A percentile compares a stretch with the other conserved stretches of the same genome.
Conservation (phyloP, 768 basidiomycete genomes). For the Macrolepiota albuminosa region DNA sequence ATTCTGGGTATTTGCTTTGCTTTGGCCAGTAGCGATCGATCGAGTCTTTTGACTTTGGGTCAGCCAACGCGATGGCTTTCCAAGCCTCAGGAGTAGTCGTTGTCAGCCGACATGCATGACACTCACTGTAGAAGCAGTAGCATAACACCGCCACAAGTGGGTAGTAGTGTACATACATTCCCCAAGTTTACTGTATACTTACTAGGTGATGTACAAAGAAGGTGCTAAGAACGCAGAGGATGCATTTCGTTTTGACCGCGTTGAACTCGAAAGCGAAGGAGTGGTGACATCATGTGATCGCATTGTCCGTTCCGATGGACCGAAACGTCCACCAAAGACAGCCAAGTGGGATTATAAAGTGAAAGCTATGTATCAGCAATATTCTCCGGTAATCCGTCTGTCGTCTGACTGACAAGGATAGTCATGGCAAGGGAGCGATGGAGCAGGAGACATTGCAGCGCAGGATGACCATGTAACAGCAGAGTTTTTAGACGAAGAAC, state of each 20-base stretch:
- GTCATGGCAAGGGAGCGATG: neutral
- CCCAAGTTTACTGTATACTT: neutral
- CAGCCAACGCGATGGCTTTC: slow-evolving; percentile 6
- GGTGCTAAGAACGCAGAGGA: neutral
- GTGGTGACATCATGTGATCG: slow-evolving; percentile 12
- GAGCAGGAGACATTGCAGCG: neutral
- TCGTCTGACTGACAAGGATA: neutral
- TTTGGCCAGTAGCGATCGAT: slow-evolving; percentile 19
- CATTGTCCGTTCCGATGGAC: neutral
- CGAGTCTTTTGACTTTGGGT: slow-evolving; percentile 11
- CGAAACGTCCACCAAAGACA: too few relatives aligned
- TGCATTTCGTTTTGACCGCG: neutral
- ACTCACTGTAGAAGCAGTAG: neutral
- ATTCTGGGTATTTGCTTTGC: slow-evolving; percentile 16
- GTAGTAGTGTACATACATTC: neutral
- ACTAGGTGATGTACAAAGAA: neutral
- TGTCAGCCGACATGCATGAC: neutral
- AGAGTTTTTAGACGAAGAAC: neutral
- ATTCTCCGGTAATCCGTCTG: neutral
- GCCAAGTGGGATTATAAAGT: too few relatives aligned
- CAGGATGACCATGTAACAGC: neutral
- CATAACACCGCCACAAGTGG: too few relatives aligned
- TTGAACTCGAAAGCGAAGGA: neutral
- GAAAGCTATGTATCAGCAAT: neutral
- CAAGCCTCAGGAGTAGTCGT: neutral